phyloP scores from a whole-genome alignment of 2,329 filamentous ascomycete species.

The Aspergillus aculeatus region DNA sequence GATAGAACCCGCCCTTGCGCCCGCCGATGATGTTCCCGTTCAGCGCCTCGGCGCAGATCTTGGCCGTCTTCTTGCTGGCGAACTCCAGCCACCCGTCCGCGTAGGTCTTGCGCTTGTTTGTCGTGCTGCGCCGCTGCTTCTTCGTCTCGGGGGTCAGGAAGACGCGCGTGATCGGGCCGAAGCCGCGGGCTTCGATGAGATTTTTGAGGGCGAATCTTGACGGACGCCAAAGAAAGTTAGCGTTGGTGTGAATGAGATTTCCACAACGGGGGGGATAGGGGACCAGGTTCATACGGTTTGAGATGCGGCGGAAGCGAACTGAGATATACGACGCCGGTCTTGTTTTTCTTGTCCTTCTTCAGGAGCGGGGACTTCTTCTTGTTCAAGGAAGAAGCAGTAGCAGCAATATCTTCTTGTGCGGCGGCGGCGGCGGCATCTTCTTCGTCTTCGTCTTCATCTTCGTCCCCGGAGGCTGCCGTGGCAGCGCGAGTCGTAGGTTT shows the following conservation, averaged over 20 bases:
- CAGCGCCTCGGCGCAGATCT: conserved; percentile 46
- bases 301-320: conserved; percentile 49
- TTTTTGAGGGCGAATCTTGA: conserved; percentile 41
- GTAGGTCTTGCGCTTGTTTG: conserved; percentile 45
- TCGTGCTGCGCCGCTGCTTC: conserved; percentile 25
- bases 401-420: conserved; percentile 6
- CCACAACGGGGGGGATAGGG: no score
- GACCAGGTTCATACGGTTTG: conserved; percentile 33
- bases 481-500: background rate
- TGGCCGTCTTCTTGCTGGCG: conserved; percentile 45
- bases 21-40: conserved; percentile 47
- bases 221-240: no score
- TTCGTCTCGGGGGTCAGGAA: conserved; percentile 42
- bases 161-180: conserved; percentile 44
- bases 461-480: conserved; percentile 3
- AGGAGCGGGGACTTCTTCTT: conserved; percentile 20
- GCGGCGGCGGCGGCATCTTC: conserved; percentile 15
- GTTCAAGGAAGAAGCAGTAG: conserved; percentile 12
- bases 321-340: conserved; percentile 46
- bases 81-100: conserved; percentile 51
- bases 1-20: conserved; percentile 46
- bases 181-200: conserved; percentile 42
- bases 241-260: no score
- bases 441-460: conserved; percentile 18
- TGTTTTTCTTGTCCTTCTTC: conserved; percentile 32